Percentiles rank a stretch among this genome's conserved stretches.
Conservation (phyloP, 768 basidiomycete genomes). For the Suillus variegatus region DNA sequence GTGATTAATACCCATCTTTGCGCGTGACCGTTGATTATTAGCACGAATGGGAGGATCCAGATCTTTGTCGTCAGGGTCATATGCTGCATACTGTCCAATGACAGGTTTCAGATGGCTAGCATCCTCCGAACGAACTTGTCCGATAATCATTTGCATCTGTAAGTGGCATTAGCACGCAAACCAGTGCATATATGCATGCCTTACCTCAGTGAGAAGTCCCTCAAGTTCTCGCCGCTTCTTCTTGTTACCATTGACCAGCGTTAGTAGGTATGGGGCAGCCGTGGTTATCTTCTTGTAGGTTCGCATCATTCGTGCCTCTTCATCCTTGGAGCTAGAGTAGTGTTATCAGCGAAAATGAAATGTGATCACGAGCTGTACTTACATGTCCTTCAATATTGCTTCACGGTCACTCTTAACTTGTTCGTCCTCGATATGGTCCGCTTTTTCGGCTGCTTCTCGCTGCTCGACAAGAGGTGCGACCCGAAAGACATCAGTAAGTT, state of each 20-base stretch:
- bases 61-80: not conserved
- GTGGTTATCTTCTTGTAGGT: not conserved
- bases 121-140: not conserved
- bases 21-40: not conserved
- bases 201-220: not conserved
- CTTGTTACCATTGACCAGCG: not conserved
- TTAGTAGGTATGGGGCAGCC: not conserved
- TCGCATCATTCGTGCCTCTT: not conserved
- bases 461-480: not conserved
- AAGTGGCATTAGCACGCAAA: not conserved
- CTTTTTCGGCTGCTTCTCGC: not conserved
- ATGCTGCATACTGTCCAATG: slow-evolving; percentile 1
- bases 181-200: not conserved
- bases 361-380: not conserved
- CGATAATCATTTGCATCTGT: slow-evolving; percentile 5
- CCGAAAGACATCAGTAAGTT: not conserved
- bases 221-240: not conserved
- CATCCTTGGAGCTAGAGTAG: not conserved
- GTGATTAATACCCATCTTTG: slow-evolving; percentile 9
- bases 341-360: not conserved
- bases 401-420: too few relatives aligned
- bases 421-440: not conserved
- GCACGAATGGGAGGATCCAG: not conserved
- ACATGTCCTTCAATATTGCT: not conserved
- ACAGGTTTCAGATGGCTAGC: not conserved